Evolutionary conservation across 345 rosid genomes (phyloP).

Genomic region (Sapria himalayana): DNA sequence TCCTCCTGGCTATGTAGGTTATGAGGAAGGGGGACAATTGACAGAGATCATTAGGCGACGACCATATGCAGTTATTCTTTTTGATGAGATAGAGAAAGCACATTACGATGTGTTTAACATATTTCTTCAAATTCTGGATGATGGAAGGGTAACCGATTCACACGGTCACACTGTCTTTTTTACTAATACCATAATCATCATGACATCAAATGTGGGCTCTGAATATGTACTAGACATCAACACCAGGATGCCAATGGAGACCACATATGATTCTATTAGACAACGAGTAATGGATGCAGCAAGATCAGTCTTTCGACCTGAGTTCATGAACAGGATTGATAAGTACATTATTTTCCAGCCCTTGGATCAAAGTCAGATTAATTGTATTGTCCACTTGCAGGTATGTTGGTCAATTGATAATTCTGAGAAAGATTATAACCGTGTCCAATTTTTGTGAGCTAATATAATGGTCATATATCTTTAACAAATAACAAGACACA

Average conservation of each 20-base stretch:
- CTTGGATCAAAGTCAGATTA: slow-evolving; percentile 58
- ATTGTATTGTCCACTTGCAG: slow-evolving; percentile 71
- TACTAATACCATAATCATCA: slow-evolving; percentile 75
- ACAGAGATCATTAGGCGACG: slow-evolving; percentile 84
- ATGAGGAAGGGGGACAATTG: slow-evolving; percentile 95
- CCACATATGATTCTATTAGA: slow-evolving; percentile 57
- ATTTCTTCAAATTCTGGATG: slow-evolving; percentile 91
- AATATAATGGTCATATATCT: too few species aligned
- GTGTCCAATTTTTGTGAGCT: background rate
- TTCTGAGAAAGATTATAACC: too few species aligned
- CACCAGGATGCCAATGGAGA: slow-evolving; percentile 23
- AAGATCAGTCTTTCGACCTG: slow-evolving; percentile 88
- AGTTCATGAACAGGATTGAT: slow-evolving; percentile 93
- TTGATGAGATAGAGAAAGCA: slow-evolving; percentile 97
- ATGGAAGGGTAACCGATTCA: slow-evolving; percentile 94
- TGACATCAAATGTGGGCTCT: slow-evolving; percentile 95
- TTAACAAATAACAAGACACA: too few species aligned
- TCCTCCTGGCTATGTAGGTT: slow-evolving; percentile 96
- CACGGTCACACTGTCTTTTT: slow-evolving; percentile 91
- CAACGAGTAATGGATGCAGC: slow-evolving; percentile 87
- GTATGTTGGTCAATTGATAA: slow-evolving; percentile 20
- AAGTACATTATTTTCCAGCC: slow-evolving; percentile 99
- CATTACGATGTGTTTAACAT: slow-evolving; percentile 85
- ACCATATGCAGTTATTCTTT: slow-evolving; percentile 88
- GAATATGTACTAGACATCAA: slow-evolving; percentile 65